A percentile compares a stretch with the other conserved stretches of the same genome.
Conservation (phyloP, 257 asterid species). For the Solanum appendiculatum region DNA sequence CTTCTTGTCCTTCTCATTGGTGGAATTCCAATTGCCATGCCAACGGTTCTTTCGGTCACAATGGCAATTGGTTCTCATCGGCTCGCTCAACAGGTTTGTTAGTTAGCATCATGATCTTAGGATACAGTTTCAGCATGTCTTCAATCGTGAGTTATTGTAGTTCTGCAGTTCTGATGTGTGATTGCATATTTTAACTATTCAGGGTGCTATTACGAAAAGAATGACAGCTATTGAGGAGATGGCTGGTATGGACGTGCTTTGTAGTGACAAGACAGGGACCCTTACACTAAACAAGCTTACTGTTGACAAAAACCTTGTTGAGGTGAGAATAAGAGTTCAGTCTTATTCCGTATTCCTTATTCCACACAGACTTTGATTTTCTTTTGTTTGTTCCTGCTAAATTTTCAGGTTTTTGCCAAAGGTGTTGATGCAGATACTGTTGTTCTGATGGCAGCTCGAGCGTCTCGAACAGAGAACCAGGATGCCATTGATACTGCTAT, state of each 20-base stretch:
- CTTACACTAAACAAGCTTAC: conserved; percentile 90
- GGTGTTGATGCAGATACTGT: conserved; percentile 88
- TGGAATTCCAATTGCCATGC: conserved; percentile 99
- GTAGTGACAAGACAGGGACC: conserved; percentile 97
- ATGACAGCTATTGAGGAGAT: conserved; percentile 99
- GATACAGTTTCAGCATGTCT: not conserved
- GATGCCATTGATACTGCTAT: conserved; percentile 95
- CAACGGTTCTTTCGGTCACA: conserved; percentile 93
- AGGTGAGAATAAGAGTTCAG: conserved; percentile 35
- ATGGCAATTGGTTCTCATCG: conserved; percentile 99
- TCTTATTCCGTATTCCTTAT: not conserved
- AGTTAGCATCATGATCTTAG: not conserved
- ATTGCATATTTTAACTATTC: not conserved
- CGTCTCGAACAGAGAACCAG: conserved; percentile 92
- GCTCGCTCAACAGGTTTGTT: conserved; percentile 80
- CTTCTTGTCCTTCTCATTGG: conserved; percentile 97
- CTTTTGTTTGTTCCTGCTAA: not conserved
- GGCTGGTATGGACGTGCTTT: conserved; percentile 99
- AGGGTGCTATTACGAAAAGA: conserved; percentile 99
- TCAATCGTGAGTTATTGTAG: not conserved
- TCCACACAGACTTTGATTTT: not conserved
- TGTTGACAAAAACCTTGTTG: conserved; percentile 90
- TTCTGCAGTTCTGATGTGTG: not conserved
- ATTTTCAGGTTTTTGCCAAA: conserved; percentile 66
- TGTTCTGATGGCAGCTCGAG: conserved; percentile 96